Evolutionary conservation across 2,329 filamentous ascomycete genomes (phyloP), one percentile per base, ranked within the genome.

Genomic region (Botryotinia calthae): DNA sequence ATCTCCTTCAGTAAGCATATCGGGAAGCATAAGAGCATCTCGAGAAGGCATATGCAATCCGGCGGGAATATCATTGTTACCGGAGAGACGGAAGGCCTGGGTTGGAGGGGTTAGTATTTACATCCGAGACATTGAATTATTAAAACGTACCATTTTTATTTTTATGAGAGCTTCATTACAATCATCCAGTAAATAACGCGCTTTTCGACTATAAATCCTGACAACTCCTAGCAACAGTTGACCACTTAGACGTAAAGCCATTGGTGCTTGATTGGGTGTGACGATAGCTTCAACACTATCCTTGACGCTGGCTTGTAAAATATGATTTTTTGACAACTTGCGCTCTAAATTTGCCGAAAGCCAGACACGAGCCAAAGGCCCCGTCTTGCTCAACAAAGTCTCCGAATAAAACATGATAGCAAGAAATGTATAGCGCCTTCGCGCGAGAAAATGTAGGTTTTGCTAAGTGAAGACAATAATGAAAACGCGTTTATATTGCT

Each of bases 141-240:
- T 28, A 74, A 85, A 48, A 83, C 86, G 58, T 84, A 98, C 95
- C 94, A 98, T 97, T 82, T 98, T 98, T 79, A 99, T 98, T 85
- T 98, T 98, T 87, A 97, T 91, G 77, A 99, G 86, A 56, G 95
- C 95, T 83, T 99, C 96, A 80, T 97, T 98, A 84, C 96, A 99
- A 81, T 99, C 96, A 80, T 99, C 96, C 65, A 98, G 86, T 68
- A 99, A 86, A 83, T 99, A 99, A 79, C 95, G 92, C 80, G 96
- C 95, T 84, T 99, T 99, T 80, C 96, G 89, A 83, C 95, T 97
- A 83, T 99, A 99, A 80, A 99, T 99, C 81, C 95, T 90, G 78
- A 98, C 96, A 40, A 99, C 96, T 84, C 96, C 96, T 72, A 99
- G 88, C 80, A 99, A 86, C 73, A 99, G 87, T 84, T 99, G 96